phyloP scores from a whole-genome alignment of 331 rosid species.

The Cydonia oblonga region DNA sequence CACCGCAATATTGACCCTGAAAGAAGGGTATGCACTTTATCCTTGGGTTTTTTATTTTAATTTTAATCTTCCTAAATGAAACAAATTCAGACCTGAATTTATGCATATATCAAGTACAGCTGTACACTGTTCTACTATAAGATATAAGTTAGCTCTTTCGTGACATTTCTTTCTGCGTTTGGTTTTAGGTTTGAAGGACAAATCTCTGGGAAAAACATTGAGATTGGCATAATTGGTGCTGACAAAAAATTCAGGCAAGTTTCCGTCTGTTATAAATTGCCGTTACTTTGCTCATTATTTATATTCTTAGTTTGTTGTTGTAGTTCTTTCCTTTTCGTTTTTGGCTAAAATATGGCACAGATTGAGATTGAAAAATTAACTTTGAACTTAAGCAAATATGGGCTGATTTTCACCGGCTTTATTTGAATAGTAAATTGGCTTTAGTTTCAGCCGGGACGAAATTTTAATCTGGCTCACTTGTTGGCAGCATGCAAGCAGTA shows the following conservation, averaged over 20 bases:
- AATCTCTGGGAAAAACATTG: conserved; percentile 25
- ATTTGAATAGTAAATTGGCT: too few relatives aligned
- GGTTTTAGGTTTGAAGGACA: conserved; percentile 58
- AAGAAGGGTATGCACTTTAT: conserved; percentile 57
- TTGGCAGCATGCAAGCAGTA: too few relatives aligned
- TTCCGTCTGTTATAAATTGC: background rate
- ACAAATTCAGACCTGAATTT: background rate
- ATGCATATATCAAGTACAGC: background rate
- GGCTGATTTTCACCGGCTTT: too few relatives aligned
- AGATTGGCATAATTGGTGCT: conserved; percentile 48
- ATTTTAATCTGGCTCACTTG: too few relatives aligned
- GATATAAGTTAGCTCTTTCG: background rate
- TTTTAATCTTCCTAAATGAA: background rate
- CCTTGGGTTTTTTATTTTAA: background rate
- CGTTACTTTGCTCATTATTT: too few relatives aligned
- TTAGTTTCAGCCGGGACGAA: too few relatives aligned
- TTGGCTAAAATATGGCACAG: too few relatives aligned
- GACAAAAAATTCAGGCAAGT: conserved; percentile 68
- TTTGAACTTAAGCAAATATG: too few relatives aligned
- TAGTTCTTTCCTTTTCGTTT: too few relatives aligned
- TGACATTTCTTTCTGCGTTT: background rate
- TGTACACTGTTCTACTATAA: background rate
- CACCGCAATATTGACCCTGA: conserved; percentile 47
- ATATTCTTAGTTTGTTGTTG: too few relatives aligned
- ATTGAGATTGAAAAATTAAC: too few relatives aligned